Evolutionary conservation across 2,329 filamentous ascomycete species (phyloP).

Genomic region (Decorospora gaudefroyi): DNA sequence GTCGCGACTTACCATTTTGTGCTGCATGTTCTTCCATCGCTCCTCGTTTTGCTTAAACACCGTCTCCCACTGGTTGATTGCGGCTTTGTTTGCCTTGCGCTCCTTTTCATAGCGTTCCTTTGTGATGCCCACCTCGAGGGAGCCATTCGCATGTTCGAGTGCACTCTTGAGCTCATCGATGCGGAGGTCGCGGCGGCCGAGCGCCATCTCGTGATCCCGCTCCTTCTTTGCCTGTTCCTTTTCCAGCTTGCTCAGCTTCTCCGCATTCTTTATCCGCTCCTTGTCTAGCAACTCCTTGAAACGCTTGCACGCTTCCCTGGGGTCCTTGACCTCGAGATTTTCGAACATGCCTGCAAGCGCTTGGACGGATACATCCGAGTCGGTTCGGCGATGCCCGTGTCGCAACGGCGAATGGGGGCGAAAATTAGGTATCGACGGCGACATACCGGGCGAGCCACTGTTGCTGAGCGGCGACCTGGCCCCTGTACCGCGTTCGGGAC

Average conservation of each 20-base stretch:
- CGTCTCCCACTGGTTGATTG: constrained; percentile 41
- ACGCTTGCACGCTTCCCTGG: constrained; percentile 51
- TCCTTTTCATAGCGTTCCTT: constrained; percentile 38
- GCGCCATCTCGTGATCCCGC: constrained; percentile 31
- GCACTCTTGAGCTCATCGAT: constrained; percentile 35
- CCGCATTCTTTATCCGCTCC: constrained; percentile 46
- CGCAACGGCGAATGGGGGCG: constrained; percentile 47
- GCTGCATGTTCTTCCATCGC: constrained; percentile 30
- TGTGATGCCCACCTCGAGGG: constrained; percentile 30
- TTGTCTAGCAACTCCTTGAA: constrained; percentile 52
- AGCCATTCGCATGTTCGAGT: constrained; percentile 27
- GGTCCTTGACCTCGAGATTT: constrained; percentile 61
- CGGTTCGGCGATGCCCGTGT: constrained; percentile 34
- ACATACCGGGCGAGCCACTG: constrained; percentile 21
- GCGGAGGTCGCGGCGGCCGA: constrained; percentile 15
- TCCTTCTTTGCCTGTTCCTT: constrained; percentile 67
- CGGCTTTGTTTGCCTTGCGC: constrained; percentile 38
- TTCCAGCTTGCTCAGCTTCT: constrained; percentile 52
- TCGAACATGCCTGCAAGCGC: constrained; percentile 72
- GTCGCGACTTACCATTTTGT: constrained; percentile 31
- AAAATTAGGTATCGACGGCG: constrained; percentile 41
- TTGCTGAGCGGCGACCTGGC: constrained; percentile 41
- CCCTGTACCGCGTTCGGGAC: constrained; percentile 66
- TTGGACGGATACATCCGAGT: constrained; percentile 47
- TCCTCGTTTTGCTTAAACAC: constrained; percentile 42